Base-by-base conservation (phyloP, 31 red algal genomes). In the Odonthalia washingtoniensis region DNA sequence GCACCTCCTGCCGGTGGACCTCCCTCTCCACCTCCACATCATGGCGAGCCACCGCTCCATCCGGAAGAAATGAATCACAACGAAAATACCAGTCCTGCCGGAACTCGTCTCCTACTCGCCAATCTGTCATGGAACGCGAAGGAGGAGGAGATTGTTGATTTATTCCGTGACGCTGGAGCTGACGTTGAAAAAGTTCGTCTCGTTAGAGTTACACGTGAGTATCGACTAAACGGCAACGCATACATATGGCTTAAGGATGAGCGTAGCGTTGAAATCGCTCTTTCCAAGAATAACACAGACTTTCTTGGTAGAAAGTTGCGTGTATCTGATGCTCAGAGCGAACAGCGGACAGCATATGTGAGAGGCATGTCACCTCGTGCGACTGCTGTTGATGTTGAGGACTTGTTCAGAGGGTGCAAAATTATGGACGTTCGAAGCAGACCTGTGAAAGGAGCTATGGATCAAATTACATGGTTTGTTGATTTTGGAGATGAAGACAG, bases 381-480 rank as follows among this genome's bases (percentile, higher is more conserved):
- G 39, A 83, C 40, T 24, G 60, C 67, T 32, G 57, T 30, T 1
- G 89, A 91, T 75, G 89, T 91, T 2, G 38, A 75, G 5, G 81
- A 84, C 2, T 67, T 91, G 2, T 91, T 91, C 41, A 70, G 65
- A 32, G 89, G 89, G 4, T 91, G 89, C 39, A 69, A 65, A 44
- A 91, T 91, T 72, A 65, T 91, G 30, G 89, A 78, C 14, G 63
- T 82, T 27, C 70, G 89, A 3, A 70, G 52, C 18, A 44, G 81
- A 3, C 89, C 80, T 24, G 89, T 85, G 1, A 91, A 91, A 40
- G 89, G 89, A 6, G 81, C 70, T 12, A 74, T 74, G 52, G 89
- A 91, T 32, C 75, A 84, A 80, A 85, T 52, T 40, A 91, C 89
- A 33, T 91, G 89, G 89, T 91, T 91, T 80, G 89, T 91, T 2